Conservation (phyloP, 495 filamentous ascomycete genomes). For the Lichenothelia convexa region DNA sequence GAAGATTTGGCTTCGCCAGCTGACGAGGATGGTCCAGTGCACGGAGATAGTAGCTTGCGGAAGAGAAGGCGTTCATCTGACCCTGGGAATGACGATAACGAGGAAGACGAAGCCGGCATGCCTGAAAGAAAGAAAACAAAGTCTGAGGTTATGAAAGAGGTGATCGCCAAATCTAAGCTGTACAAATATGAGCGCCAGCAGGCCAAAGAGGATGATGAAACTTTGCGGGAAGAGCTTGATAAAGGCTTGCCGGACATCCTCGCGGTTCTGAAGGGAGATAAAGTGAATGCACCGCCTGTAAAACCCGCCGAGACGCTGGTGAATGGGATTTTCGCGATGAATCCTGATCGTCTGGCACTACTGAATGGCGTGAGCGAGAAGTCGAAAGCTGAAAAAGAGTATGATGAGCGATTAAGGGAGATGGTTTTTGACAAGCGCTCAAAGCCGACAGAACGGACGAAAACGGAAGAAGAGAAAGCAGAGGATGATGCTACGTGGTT, state of each 20-base stretch:
- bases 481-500: conserved; percentile 55
- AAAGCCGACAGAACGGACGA: conserved; percentile 66
- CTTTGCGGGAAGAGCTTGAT: conserved; percentile 62
- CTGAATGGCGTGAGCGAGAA: conserved; percentile 40
- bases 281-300: conserved; percentile 24
- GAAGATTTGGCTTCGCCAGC: conserved; percentile 24
- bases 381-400: conserved; percentile 52
- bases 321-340: conserved; percentile 22
- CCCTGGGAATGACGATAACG: conserved; percentile 21
- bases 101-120: conserved; percentile 29
- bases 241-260: conserved; percentile 67
- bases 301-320: neutral
- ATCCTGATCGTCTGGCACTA: conserved; percentile 38
- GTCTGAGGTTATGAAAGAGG: conserved; percentile 89
- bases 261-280: conserved; percentile 39
- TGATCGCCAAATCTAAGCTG: conserved; percentile 92
- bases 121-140: conserved; percentile 76
- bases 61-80: conserved; percentile 44
- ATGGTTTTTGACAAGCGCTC: conserved; percentile 68
- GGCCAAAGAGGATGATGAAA: conserved; percentile 84
- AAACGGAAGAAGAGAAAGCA: conserved; percentile 76
- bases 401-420: conserved; percentile 65
- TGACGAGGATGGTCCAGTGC: conserved; percentile 31
- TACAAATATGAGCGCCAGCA: conserved; percentile 87
- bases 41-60: conserved; percentile 15